Percentiles rank a stretch among this genome's conserved stretches.
These are phyloP conservation scores for Ramaria rubella DNA, from an alignment of 768 basidiomycete genomes.

Conservation along the genomic window DNA sequence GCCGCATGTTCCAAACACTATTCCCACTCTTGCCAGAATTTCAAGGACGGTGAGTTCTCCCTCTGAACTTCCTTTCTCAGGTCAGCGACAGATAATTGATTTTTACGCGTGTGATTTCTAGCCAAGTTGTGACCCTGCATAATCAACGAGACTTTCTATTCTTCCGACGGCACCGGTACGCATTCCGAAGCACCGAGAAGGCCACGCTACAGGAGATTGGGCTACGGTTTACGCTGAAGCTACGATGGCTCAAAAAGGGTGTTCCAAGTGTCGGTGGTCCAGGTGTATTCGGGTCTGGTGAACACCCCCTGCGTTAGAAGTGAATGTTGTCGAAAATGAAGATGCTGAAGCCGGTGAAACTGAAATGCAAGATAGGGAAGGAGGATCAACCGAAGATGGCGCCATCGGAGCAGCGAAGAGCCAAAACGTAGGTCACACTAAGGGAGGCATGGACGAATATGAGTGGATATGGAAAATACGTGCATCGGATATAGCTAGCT, in stretches of 20 bases:
- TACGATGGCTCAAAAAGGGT: slow-evolving; percentile 83
- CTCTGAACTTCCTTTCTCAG: neutral
- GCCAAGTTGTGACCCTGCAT: slow-evolving; percentile 95
- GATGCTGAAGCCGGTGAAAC: slow-evolving; percentile 16
- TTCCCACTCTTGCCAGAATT: slow-evolving; percentile 95
- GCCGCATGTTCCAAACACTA: slow-evolving; percentile 91
- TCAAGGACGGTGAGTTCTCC: slow-evolving; percentile 47
- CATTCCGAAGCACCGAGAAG: slow-evolving; percentile 85
- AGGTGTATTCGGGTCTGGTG: slow-evolving; percentile 5
- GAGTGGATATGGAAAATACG: slow-evolving; percentile 88
- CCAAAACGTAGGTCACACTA: slow-evolving; percentile 45
- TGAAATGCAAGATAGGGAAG: slow-evolving; percentile 16
- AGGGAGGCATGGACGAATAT: slow-evolving; percentile 55
- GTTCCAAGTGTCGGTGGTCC: slow-evolving; percentile 58
- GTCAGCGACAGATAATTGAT: too few relatives aligned
- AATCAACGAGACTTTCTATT: slow-evolving; percentile 98
- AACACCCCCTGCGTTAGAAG: slow-evolving; percentile 14
- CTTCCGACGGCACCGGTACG: slow-evolving; percentile 94
- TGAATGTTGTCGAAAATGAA: slow-evolving; percentile 30
- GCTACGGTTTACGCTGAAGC: slow-evolving; percentile 91
- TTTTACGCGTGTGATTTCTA: slow-evolving; percentile 10
- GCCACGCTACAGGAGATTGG: slow-evolving; percentile 96
- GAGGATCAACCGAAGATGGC: slow-evolving; percentile 17
- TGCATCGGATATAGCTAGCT: neutral
- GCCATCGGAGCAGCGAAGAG: slow-evolving; percentile 16